Base-by-base conservation (phyloP, 352 stramenopile species). In the Globisporangium viniferum region DNA sequence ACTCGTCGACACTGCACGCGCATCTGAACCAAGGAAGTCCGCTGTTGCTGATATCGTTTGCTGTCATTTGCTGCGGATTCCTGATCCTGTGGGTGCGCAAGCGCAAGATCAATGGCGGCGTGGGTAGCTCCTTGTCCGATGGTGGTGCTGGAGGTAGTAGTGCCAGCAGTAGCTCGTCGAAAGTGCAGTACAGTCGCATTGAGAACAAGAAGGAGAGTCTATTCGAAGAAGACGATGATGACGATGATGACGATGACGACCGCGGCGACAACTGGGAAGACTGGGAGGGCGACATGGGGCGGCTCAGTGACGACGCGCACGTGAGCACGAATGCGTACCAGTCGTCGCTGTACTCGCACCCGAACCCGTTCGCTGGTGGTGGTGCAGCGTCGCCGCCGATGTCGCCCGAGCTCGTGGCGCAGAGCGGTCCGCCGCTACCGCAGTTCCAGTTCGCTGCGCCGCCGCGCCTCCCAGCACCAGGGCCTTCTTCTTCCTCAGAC, bases 101-200 rank as follows among this genome's bases (percentile, higher is more conserved):
- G 41, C 75, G 79, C 59, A 77, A 75, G n/a, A 62, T 60, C 14
- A 73, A 36, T 55, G 68, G 66, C 58, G 60, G 66, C 60, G 60
- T 24, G 10, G 22, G 59, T 36, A 41, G 35, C 41, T 29, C 58
- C 22, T 27, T 55, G 70, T 5, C 73, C 68, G 55, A 68, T 64
- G 46, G 53, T n/a, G 9, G 48, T 0, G 27, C 22, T 20, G 33
- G 29, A 8, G 4, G 41, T 20, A 36, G 41, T 33, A 14, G 33
- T 20, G 22, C 55, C 59, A 74, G 72, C 54, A 74, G 72, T 27
- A 59, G 62, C 49, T 53, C 31, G 18, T 67, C 72, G 8, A 86
- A 89, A 56, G 76, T 84, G 39, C 73, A 89, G 66, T 93, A 93
- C 75, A 90, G 71, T 55, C 81, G 83, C 64, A 83, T 93, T 27